Evolutionary conservation across 2,329 filamentous ascomycete genomes (phyloP).

Genomic region (Emydomyces testavorans): DNA sequence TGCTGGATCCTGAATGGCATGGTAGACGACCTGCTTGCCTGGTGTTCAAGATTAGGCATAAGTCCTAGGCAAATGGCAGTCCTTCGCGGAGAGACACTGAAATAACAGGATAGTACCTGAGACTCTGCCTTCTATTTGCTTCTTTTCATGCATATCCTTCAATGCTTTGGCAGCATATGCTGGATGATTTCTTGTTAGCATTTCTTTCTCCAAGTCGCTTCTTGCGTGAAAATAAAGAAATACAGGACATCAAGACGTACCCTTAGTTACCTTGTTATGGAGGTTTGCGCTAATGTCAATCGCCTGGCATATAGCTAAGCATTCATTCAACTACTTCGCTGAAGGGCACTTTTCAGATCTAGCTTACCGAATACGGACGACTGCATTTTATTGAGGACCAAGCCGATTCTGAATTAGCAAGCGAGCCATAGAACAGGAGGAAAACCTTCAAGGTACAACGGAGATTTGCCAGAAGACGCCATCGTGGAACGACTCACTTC

Average conservation of each 20-base stretch:
- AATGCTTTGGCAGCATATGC: conserved; percentile 50
- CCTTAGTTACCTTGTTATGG: conserved; percentile 49
- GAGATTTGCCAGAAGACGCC: neutral
- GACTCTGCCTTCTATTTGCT: conserved; percentile 46
- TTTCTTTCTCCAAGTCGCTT: conserved; percentile 2
- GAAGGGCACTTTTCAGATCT: neutral
- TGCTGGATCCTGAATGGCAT: conserved; percentile 42
- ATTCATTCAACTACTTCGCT: neutral
- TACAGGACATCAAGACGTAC: conserved; percentile 21
- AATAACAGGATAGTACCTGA: conserved; percentile 32
- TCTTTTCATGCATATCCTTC: conserved; percentile 51
- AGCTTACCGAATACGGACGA: conserved; percentile 44
- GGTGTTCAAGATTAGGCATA: too few relatives aligned
- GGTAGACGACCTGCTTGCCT: conserved; percentile 54
- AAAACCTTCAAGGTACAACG: neutral
- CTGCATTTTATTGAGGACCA: conserved; percentile 25
- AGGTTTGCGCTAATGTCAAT: conserved; percentile 51
- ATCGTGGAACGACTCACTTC: conserved; percentile 29
- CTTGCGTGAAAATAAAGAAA: conserved; percentile 1
- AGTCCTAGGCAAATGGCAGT: neutral
- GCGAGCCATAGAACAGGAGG: neutral
- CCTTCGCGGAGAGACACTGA: neutral
- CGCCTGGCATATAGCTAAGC: conserved; percentile 25
- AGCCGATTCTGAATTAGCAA: neutral
- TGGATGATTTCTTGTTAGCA: conserved; percentile 16